These are phyloP conservation scores for Magnolia changhungtana DNA, from an alignment of 164 flowering plant species.

Conservation along the genomic window DNA sequence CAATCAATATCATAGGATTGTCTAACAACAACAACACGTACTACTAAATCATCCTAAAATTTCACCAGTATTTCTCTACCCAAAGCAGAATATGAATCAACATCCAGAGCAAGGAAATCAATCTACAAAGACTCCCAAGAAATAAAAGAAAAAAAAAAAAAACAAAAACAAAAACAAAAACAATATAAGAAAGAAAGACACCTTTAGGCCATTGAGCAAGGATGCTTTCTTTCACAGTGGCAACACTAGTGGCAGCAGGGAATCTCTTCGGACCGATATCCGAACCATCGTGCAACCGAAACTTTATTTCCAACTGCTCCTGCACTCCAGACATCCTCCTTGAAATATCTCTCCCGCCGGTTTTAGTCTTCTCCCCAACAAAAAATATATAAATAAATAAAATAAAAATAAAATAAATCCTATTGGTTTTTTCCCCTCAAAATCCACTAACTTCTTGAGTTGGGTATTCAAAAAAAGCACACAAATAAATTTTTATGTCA, in stretches of 20 bases:
- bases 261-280: slow-evolving; percentile 82
- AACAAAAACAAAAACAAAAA: neutral
- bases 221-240: slow-evolving; percentile 70
- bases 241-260: slow-evolving; percentile 65
- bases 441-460: neutral
- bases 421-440: neutral
- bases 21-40: neutral
- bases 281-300: slow-evolving; percentile 70
- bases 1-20: neutral
- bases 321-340: slow-evolving; percentile 57
- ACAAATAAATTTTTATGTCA: neutral
- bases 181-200: slow-evolving; percentile 14
- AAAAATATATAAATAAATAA: neutral
- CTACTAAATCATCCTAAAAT: neutral
- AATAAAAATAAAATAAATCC: neutral
- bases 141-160: neutral
- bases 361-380: slow-evolving; percentile 11
- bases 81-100: neutral
- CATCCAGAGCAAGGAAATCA: neutral
- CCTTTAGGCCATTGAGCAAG: slow-evolving; percentile 95
- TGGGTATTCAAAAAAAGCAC: slow-evolving; percentile 5
- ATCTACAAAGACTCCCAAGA: neutral
- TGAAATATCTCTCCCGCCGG: slow-evolving; percentile 16
- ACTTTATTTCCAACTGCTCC: slow-evolving; percentile 81
- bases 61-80: neutral